Evolutionary conservation across 495 filamentous ascomycete species (phyloP), one percentile per base, ranked within the genome.

Genomic region (Penicillium nucicola): DNA sequence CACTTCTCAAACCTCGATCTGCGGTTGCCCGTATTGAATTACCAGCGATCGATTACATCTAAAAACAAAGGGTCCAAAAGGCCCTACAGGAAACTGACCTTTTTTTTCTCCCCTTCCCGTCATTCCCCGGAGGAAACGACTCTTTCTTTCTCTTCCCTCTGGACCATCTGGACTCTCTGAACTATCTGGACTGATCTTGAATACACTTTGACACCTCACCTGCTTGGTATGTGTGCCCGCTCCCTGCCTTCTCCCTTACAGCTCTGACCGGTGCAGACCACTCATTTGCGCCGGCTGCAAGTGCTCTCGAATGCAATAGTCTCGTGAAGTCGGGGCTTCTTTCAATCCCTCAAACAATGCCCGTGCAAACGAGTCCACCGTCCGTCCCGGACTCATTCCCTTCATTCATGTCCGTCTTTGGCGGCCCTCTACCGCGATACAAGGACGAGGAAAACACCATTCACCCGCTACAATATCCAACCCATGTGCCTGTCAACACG

Each of bases 371-470:
- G 42, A 72, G 66, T 55, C 64, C 68, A 44, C 68, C 70, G 63
- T 69, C 70, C 62, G 60, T 72, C 45, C 65, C 67, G 76, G 83
- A 85, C 67, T 83, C 85, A 56, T 81, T 87, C 66, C 83, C 85
- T 43, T 85, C 84, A 36, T 84, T 87, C 50, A 86, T 86, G 84
- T 85, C 84, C 35, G 84, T 87, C 30, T 87, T 80, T 69, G 83
- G 70, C 52, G 69, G 65, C 22, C 54, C 64, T 2, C 50, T 57
- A 18, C 55, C 60, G 17, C 58, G 54, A 18, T 64, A 65, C 31
- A 66, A 71, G 42, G 63, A 71, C 42, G 69, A 71, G 20, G 59
- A 64, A 33, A 58, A 32, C 42, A 31, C 53, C 20, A 42, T 58
- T 22, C 56, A 64, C 9, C 56, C 66, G 11, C 55, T 70, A n/a